Percentiles rank a stretch among this genome's conserved stretches.
These are phyloP conservation scores for Carallia brachiata DNA, from an alignment of 345 rosid genomes.

Conservation along the genomic window DNA sequence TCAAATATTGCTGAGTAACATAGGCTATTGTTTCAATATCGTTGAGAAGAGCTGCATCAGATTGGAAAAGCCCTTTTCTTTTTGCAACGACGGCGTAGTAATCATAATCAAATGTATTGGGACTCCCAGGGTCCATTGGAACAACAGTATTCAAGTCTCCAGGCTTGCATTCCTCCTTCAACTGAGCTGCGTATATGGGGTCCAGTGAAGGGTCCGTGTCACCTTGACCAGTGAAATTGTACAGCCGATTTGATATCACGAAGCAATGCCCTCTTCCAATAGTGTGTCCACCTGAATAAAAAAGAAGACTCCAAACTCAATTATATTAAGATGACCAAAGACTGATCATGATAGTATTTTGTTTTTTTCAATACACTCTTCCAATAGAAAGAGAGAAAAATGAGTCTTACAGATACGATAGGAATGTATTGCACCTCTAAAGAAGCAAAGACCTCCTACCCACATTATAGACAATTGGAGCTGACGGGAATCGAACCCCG, in stretches of 20 bases:
- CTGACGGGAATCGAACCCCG: too few relatives aligned
- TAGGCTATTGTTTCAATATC: slow-evolving; percentile 40
- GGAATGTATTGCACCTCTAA: too few relatives aligned
- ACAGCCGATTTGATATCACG: slow-evolving; percentile 34
- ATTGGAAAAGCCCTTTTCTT: slow-evolving; percentile 51
- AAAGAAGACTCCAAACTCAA: too few relatives aligned
- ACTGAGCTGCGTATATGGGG: slow-evolving; percentile 32
- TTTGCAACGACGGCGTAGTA: slow-evolving; percentile 44
- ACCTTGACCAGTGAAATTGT: slow-evolving; percentile 60
- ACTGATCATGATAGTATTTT: neutral
- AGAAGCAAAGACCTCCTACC: too few relatives aligned
- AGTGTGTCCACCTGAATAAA: slow-evolving; percentile 50
- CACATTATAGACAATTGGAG: too few relatives aligned
- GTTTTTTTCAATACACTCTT: neutral
- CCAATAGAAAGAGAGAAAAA: slow-evolving; percentile 35
- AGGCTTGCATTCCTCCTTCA: slow-evolving; percentile 50
- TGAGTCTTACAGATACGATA: too few relatives aligned
- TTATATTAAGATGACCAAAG: neutral
- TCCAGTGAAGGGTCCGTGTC: slow-evolving; percentile 60
- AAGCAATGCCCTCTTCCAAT: slow-evolving; percentile 52
- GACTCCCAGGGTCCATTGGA: slow-evolving; percentile 74
- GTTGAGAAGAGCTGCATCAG: slow-evolving; percentile 62
- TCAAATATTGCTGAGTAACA: slow-evolving; percentile 27
- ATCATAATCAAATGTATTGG: slow-evolving; percentile 42
- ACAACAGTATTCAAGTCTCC: slow-evolving; percentile 28